Conservation (phyloP, 805 yeast genomes). For the Brettanomyces bruxellensis region DNA sequence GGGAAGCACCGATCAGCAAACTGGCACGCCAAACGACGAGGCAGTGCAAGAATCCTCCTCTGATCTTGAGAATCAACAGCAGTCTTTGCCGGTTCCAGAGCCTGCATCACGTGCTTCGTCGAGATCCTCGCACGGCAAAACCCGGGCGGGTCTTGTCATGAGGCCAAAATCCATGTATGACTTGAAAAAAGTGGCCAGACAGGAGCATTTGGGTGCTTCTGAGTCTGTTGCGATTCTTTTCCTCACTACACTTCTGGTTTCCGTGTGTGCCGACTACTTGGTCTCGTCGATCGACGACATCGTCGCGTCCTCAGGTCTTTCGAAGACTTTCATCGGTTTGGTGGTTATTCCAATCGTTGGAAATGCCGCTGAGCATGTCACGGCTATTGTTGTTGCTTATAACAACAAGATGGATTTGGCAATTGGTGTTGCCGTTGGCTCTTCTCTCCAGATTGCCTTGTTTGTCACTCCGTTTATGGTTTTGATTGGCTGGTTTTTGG, state of each 20-base stretch:
- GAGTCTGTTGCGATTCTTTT: constrained; percentile 51
- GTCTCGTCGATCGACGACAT: constrained; percentile 91
- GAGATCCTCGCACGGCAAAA: constrained; percentile 3
- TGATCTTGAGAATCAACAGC: neutral
- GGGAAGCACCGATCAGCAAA: neutral
- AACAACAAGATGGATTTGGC: constrained; percentile 97
- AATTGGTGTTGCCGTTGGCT: constrained; percentile 93
- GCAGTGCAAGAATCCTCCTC: neutral
- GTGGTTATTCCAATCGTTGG: constrained; percentile 95
- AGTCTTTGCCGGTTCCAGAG: neutral
- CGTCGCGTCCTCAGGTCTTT: constrained; percentile 74
- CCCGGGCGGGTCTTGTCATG: constrained; percentile 18
- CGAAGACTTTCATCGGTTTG: constrained; percentile 92
- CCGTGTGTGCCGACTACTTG: constrained; percentile 85
- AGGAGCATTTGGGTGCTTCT: constrained; percentile 38
- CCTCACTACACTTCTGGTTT: constrained; percentile 66
- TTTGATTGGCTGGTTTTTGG: constrained; percentile 83
- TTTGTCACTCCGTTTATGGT: constrained; percentile 96
- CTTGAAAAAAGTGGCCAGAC: constrained; percentile 12
- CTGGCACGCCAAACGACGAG: neutral
- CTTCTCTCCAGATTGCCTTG: constrained; percentile 89
- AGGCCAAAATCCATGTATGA: constrained; percentile 24
- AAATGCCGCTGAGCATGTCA: constrained; percentile 97
- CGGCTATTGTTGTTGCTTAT: constrained; percentile 90
- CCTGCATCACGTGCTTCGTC: neutral